Percentiles rank a stretch among this genome's conserved stretches.
These are phyloP conservation scores for Saccharomycopsis fermentans DNA, from an alignment of 805 yeast species.

Conservation along the genomic window DNA sequence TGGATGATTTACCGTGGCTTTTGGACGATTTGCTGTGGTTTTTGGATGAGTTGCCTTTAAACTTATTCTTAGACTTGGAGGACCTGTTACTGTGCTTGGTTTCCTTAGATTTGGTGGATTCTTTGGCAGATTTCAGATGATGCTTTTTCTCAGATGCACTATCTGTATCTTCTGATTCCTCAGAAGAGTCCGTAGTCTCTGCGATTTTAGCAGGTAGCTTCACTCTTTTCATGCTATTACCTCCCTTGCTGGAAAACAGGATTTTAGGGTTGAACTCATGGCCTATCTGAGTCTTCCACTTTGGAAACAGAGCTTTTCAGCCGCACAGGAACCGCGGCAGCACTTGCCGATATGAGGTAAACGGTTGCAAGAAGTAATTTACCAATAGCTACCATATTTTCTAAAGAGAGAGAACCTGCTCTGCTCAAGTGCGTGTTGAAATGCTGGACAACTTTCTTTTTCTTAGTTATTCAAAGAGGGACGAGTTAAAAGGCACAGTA, in stretches of 20 bases:
- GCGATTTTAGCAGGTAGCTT: neutral
- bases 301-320: neutral
- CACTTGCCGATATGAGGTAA: neutral
- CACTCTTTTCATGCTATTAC: neutral
- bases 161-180: neutral
- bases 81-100: neutral
- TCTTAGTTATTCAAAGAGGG: neutral
- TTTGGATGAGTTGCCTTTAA: neutral
- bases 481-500: too few relatives aligned
- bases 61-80: neutral
- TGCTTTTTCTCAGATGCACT: neutral
- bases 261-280: neutral
- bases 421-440: neutral
- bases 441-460: too few relatives aligned
- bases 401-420: neutral
- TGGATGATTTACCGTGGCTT: neutral
- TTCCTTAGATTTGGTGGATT: neutral
- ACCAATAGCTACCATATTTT: neutral
- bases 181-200: neutral
- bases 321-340: neutral
- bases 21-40: neutral
- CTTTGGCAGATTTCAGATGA: neutral
- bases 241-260: neutral
- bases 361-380: neutral
- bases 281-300: neutral